phyloP scores from a whole-genome alignment of 352 stramenopile genomes.

The Chrysophaeum taylorii region DNA sequence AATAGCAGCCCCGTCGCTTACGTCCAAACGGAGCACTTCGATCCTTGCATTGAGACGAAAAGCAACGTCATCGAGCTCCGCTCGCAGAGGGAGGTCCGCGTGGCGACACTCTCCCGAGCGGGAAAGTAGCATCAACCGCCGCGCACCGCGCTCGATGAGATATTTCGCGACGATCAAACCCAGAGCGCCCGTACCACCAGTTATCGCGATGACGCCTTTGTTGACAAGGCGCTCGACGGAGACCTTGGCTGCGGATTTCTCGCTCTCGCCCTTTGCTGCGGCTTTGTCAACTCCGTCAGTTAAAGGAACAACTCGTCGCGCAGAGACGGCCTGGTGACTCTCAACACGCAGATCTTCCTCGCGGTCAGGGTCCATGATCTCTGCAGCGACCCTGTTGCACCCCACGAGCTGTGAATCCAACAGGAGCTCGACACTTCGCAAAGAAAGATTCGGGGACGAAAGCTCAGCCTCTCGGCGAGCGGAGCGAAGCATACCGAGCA shows the following conservation, averaged over 20 bases:
- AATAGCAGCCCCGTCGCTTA: background rate
- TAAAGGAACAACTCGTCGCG: too few species aligned
- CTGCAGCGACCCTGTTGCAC: too few species aligned
- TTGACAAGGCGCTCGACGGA: too few species aligned
- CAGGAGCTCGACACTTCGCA: background rate
- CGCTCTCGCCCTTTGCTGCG: too few species aligned
- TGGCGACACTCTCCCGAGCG: background rate
- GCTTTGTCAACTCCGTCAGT: too few species aligned
- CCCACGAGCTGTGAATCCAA: background rate
- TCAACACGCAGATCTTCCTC: background rate
- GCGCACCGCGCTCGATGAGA: background rate
- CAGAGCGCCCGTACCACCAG: slow-evolving; percentile 10
- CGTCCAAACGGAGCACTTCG: background rate
- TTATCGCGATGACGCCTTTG: background rate
- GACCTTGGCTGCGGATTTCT: too few species aligned
- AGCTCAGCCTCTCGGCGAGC: background rate
- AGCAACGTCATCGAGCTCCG: background rate
- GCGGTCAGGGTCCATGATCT: background rate
- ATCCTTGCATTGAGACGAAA: background rate
- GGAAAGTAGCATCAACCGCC: slow-evolving; percentile 14
- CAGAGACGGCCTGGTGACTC: background rate
- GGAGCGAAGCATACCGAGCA: background rate
- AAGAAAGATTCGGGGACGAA: background rate
- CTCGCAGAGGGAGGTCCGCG: background rate
- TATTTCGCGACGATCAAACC: background rate